These are phyloP conservation scores for Cystobasidium sp. DNA, from an alignment of 1,284 basidiomycete genomes.

Conservation along the genomic window DNA sequence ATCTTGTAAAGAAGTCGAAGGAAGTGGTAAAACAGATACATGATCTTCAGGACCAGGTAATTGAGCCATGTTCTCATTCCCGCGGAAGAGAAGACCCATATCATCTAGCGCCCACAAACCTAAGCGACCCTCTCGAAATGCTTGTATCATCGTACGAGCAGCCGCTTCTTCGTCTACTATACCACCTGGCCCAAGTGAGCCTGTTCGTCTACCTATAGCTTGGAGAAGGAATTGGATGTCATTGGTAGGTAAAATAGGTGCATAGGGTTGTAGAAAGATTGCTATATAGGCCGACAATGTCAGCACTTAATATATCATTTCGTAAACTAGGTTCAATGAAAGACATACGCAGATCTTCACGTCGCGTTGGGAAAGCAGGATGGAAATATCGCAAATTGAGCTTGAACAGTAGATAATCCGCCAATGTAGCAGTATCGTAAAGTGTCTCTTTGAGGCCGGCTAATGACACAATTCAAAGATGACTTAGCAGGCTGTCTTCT, in stretches of 20 bases:
- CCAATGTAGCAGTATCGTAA: constrained; percentile 74
- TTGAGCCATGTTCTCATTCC: constrained; percentile 39
- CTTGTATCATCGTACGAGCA: constrained; percentile 76
- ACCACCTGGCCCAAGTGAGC: constrained; percentile 79
- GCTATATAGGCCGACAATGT: constrained; percentile 63
- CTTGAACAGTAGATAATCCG: constrained; percentile 47
- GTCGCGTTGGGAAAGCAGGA: constrained; percentile 63
- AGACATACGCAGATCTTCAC: constrained; percentile 29
- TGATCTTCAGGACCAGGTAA: constrained; percentile 34
- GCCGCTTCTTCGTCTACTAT: constrained; percentile 71
- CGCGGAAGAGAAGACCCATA: constrained; percentile 35
- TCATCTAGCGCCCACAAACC: constrained; percentile 62
- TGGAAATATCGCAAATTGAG: constrained; percentile 47
- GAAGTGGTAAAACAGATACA: background rate
- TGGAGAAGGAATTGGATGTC: constrained; percentile 70
- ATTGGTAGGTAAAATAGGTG: constrained; percentile 50
- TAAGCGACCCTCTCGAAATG: constrained; percentile 75
- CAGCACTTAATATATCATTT: constrained; percentile 58
- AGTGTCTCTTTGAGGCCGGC: constrained; percentile 93
- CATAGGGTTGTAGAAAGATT: constrained; percentile 63
- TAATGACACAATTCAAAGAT: constrained; percentile 57
- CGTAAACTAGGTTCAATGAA: background rate
- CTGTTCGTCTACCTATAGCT: constrained; percentile 71
- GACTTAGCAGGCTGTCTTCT: too few species aligned
- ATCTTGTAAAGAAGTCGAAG: background rate